These are phyloP conservation scores for Diplodia intermedia DNA, from an alignment of 2,329 filamentous ascomycete genomes.

Conservation along the genomic window DNA sequence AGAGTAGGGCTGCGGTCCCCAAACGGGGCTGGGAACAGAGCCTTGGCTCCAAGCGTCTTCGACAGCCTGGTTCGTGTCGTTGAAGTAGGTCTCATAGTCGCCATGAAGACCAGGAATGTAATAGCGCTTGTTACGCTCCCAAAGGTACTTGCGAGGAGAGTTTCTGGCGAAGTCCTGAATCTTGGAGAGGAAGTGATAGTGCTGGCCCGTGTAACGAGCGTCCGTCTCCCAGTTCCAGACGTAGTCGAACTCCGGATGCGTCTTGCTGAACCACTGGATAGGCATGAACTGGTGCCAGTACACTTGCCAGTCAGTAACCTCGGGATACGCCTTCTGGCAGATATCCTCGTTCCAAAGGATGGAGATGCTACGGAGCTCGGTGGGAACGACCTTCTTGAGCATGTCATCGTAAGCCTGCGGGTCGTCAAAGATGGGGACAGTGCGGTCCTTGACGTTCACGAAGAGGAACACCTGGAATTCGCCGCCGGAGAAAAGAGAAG, in stretches of 20 bases:
- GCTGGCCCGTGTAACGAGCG: constrained; percentile 77
- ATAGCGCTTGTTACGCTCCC: constrained; percentile 64
- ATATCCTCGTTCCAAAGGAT: constrained; percentile 73
- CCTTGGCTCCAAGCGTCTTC: constrained; percentile 48
- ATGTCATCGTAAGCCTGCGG: constrained; percentile 65
- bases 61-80: constrained; percentile 52
- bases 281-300: constrained; percentile 71
- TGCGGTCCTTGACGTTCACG: constrained; percentile 60
- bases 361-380: constrained; percentile 73
- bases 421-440: constrained; percentile 65
- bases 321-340: constrained; percentile 56
- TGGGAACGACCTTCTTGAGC: constrained; percentile 68
- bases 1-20: constrained; percentile 78
- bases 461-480: constrained; percentile 58
- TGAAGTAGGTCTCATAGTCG: constrained; percentile 55
- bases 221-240: constrained; percentile 90
- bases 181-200: constrained; percentile 78
- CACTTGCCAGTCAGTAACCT: constrained; percentile 57
- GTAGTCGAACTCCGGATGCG: constrained; percentile 79
- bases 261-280: constrained; percentile 76
- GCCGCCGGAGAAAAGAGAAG: constrained; percentile 55
- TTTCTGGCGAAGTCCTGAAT: constrained; percentile 61
- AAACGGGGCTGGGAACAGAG: constrained; percentile 66
- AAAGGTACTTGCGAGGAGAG: constrained; percentile 64
- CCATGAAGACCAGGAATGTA: constrained; percentile 62